These are phyloP conservation scores for Rhodotorula sp. DNA, from an alignment of 1,284 basidiomycete genomes.

Conservation along the genomic window DNA sequence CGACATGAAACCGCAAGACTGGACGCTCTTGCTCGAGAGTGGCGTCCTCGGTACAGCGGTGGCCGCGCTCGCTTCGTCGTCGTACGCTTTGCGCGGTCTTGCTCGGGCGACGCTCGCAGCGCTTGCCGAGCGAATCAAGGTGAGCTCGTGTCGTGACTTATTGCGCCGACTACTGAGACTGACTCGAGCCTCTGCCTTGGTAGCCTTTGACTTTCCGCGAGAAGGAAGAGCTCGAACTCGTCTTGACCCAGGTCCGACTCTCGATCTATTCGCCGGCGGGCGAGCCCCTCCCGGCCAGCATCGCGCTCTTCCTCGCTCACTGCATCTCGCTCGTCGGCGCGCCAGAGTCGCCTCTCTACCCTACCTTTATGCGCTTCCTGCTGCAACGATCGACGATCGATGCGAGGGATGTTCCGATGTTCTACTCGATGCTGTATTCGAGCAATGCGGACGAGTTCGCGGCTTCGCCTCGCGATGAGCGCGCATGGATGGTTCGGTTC, in stretches of 20 bases:
- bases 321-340: slow-evolving; percentile 26
- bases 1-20: slow-evolving; percentile 34
- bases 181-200: not conserved
- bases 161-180: not conserved
- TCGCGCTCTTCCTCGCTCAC: slow-evolving; percentile 40
- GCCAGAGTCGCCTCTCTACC: slow-evolving; percentile 36
- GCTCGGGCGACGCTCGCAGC: slow-evolving; percentile 20
- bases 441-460: slow-evolving; percentile 34
- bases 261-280: slow-evolving; percentile 29
- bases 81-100: slow-evolving; percentile 8
- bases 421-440: slow-evolving; percentile 36
- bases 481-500: slow-evolving; percentile 34
- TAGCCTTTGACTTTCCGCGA: slow-evolving; percentile 34
- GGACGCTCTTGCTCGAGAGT: slow-evolving; percentile 33
- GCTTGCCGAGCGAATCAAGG: slow-evolving; percentile 26
- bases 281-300: slow-evolving; percentile 34
- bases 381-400: slow-evolving; percentile 38
- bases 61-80: slow-evolving; percentile 22
- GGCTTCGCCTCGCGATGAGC: slow-evolving; percentile 27
- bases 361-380: slow-evolving; percentile 34
- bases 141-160: not conserved
- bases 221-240: slow-evolving; percentile 34
- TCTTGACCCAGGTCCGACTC: slow-evolving; percentile 34
- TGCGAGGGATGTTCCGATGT: slow-evolving; percentile 39
- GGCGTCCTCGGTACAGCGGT: slow-evolving; percentile 30